Evolutionary conservation across 306 rosid species (phyloP).

Genomic region (Heteromeles arbutifolia): DNA sequence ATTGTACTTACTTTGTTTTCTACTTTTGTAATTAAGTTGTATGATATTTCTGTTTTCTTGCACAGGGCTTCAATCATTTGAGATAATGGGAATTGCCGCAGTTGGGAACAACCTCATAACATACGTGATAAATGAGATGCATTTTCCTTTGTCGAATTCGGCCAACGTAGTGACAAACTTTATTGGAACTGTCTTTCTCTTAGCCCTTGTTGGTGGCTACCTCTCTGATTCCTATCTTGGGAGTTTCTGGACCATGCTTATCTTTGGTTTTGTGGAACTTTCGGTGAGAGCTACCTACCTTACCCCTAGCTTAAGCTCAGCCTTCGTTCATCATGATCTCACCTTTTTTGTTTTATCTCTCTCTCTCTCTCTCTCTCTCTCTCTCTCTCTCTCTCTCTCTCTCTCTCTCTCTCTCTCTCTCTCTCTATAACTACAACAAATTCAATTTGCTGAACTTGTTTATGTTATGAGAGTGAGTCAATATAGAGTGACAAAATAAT

Average conservation of each 20-base stretch:
- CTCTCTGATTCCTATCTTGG: slow-evolving; percentile 93
- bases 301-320: background rate
- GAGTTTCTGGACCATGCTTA: slow-evolving; percentile 91
- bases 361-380: too few species aligned
- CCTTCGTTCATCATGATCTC: background rate
- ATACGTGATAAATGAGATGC: slow-evolving; percentile 82
- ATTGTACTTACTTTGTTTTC: background rate
- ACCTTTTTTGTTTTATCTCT: background rate
- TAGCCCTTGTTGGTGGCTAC: slow-evolving; percentile 92
- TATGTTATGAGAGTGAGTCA: background rate
- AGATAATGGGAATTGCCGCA: slow-evolving; percentile 96
- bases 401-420: too few species aligned
- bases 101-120: slow-evolving; percentile 99
- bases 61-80: slow-evolving; percentile 84
- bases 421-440: background rate
- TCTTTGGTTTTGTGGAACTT: slow-evolving; percentile 85
- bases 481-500: background rate
- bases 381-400: too few species aligned
- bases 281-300: slow-evolving; percentile 36
- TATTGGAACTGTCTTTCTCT: slow-evolving; percentile 83
- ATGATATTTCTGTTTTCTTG: background rate
- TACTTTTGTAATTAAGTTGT: background rate
- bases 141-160: slow-evolving; percentile 72
- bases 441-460: background rate
- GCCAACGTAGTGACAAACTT: slow-evolving; percentile 94